Evolutionary conservation across 441 rosid genomes (phyloP).

Genomic region (Mallotus repandus): DNA sequence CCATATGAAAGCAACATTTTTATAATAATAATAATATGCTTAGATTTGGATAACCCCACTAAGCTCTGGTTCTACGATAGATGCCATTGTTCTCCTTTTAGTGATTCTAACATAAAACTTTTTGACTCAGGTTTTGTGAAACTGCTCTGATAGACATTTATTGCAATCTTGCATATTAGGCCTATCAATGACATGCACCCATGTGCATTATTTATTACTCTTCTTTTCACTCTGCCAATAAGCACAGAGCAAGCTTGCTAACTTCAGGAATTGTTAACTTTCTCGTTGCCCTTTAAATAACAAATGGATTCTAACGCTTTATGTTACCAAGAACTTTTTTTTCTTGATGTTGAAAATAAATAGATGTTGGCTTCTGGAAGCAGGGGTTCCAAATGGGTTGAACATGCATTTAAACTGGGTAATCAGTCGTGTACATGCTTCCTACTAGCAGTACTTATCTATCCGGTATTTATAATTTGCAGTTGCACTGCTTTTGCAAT

Average conservation of each 20-base stretch:
- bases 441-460: neutral
- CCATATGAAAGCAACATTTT: conserved; percentile 18
- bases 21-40: conserved; percentile 9
- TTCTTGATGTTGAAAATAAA: neutral
- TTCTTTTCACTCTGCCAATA: conserved; percentile 14
- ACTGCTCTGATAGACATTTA: conserved; percentile 30
- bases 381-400: neutral
- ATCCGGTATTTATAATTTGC: neutral
- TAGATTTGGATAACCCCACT: conserved; percentile 10
- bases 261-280: conserved; percentile 12
- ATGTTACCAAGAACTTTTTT: neutral
- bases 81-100: conserved; percentile 20
- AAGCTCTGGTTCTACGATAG: conserved; percentile 20
- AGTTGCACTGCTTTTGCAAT: conserved; percentile 2
- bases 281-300: conserved; percentile 9
- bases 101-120: conserved; percentile 19
- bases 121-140: conserved; percentile 21
- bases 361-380: conserved; percentile 8
- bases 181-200: conserved; percentile 29
- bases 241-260: conserved; percentile 20
- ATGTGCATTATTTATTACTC: conserved; percentile 40
- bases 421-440: too few relatives aligned
- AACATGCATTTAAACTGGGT: conserved; percentile 1
- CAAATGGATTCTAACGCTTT: neutral
- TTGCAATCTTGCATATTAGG: conserved; percentile 26